Percentiles rank a stretch among this genome's conserved stretches.
These are phyloP conservation scores for Monosporozyma servazzii DNA, from an alignment of 805 yeast genomes.

Conservation along the genomic window DNA sequence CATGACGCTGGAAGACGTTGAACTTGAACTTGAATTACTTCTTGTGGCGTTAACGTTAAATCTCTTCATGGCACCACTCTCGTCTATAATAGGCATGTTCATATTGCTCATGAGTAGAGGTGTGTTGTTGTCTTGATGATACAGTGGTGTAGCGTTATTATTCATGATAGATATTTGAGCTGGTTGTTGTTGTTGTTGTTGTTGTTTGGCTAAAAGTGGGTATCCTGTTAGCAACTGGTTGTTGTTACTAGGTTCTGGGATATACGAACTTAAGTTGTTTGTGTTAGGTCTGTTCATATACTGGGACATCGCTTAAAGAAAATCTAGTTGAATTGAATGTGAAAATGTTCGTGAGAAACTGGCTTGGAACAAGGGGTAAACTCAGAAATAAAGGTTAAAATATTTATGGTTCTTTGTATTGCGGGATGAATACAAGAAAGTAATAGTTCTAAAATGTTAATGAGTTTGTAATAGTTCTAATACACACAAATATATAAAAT, in stretches of 20 bases:
- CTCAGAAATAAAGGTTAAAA: not conserved
- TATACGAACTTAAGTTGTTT: not conserved
- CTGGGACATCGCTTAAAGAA: not conserved
- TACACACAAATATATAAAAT: no score
- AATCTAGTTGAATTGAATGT: not conserved
- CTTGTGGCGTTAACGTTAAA: conserved; percentile 10
- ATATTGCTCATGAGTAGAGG: conserved; percentile 1
- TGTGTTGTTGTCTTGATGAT: not conserved
- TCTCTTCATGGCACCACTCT: conserved; percentile 2
- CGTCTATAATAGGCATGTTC: conserved; percentile 1
- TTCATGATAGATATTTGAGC: not conserved
- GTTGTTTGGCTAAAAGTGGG: not conserved
- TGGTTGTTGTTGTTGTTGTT: not conserved
- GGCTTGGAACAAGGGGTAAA: conserved; percentile 1
- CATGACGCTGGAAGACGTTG: conserved; percentile 2
- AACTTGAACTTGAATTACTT: conserved; percentile 10
- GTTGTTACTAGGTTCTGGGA: not conserved
- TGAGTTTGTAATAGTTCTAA: no score
- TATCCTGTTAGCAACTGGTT: not conserved
- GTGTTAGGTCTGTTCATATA: not conserved
- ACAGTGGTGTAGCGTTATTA: not conserved
- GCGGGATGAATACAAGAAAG: no score
- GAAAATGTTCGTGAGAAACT: not conserved
- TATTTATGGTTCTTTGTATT: no score
- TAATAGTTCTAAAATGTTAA: no score